A percentile compares a stretch with the other conserved stretches of the same genome.
Evolutionary conservation across 179 eudicot species (phyloP).

Genomic region (Patellifolia procumbens): DNA sequence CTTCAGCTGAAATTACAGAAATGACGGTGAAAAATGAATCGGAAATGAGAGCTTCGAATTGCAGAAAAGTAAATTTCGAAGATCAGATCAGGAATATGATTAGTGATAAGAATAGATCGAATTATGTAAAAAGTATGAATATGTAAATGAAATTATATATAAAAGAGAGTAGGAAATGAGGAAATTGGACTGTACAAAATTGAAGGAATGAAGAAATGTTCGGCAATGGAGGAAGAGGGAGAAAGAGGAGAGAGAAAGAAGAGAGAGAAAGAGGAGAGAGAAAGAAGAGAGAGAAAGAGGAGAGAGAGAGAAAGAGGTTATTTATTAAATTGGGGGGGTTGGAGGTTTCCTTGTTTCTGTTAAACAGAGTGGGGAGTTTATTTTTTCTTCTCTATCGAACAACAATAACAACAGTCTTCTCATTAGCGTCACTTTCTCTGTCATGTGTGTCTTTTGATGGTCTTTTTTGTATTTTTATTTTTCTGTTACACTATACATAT

Average conservation of each 20-base stretch:
- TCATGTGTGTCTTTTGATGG: conserved; percentile 19
- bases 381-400: background rate
- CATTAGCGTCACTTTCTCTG: conserved; percentile 17
- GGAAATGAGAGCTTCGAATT: conserved; percentile 10
- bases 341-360: background rate
- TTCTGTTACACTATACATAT: background rate
- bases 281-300: conserved; percentile 2
- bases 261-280: background rate
- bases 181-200: conserved; percentile 17
- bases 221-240: conserved; percentile 18
- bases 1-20: conserved; percentile 8
- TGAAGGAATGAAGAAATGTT: conserved; percentile 12
- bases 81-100: conserved; percentile 25
- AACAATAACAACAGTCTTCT: conserved; percentile 17
- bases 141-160: background rate
- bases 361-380: background rate
- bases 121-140: background rate
- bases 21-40: background rate
- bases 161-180: background rate
- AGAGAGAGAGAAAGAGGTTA: background rate
- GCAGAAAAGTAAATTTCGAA: conserved; percentile 11
- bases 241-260: background rate
- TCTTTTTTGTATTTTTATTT: background rate
- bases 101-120: conserved; percentile 8
- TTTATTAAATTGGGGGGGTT: background rate